These are phyloP conservation scores for Vitis hybrid DNA, from an alignment of 177 flowering plant genomes.

Conservation along the genomic window DNA sequence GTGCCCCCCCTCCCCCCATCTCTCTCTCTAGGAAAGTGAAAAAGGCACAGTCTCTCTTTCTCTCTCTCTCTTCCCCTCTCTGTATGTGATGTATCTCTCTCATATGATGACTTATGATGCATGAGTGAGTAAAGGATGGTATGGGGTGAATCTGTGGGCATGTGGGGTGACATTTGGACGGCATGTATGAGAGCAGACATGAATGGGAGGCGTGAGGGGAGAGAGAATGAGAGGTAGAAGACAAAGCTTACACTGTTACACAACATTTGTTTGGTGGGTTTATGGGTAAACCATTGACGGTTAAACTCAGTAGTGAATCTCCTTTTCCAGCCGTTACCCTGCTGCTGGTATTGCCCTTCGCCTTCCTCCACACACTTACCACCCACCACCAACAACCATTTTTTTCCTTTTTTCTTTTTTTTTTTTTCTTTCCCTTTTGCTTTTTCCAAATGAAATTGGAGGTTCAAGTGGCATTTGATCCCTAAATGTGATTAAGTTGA, in stretches of 20 bases:
- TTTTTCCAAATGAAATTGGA: too few species aligned
- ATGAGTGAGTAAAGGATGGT: background rate
- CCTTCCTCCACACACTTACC: too few species aligned
- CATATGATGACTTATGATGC: background rate
- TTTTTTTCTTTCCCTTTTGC: too few species aligned
- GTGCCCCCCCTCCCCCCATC: background rate
- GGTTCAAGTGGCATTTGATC: too few species aligned
- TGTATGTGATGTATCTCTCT: background rate
- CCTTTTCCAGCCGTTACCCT: background rate
- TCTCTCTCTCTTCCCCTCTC: background rate
- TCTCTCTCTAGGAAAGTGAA: background rate
- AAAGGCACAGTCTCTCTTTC: background rate
- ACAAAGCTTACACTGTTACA: background rate
- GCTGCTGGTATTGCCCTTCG: too few species aligned
- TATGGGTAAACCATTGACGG: background rate
- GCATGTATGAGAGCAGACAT: background rate
- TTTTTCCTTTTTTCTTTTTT: too few species aligned
- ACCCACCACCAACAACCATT: too few species aligned
- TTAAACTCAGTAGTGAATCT: background rate
- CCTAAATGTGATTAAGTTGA: too few species aligned
- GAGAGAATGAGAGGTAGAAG: background rate
- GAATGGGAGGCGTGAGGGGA: slow-evolving; percentile 10
- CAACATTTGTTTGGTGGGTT: background rate
- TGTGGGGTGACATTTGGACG: background rate
- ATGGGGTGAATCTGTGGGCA: background rate